Evolutionary conservation across 306 rosid genomes (phyloP).

Genomic region (Corylus avellana): DNA sequence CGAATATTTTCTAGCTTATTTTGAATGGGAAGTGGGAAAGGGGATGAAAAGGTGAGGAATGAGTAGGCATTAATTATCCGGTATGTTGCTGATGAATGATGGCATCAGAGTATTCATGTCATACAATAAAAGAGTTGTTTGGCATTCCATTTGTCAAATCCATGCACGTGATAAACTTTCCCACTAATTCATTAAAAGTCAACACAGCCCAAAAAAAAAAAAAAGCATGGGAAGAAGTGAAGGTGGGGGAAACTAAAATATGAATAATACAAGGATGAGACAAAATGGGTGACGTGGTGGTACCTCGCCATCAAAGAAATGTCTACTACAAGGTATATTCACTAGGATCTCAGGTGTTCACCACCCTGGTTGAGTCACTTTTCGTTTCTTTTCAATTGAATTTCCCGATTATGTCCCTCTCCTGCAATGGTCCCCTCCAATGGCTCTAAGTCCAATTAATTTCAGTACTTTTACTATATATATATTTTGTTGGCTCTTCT

Average conservation of each 20-base stretch:
- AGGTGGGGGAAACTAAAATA: conserved; percentile 11
- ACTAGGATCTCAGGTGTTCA: neutral
- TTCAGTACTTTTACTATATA: too few species aligned
- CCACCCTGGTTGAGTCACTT: neutral
- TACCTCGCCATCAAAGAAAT: neutral
- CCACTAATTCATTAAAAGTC: conserved; percentile 36
- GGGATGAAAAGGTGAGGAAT: neutral
- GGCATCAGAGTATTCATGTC: conserved; percentile 53
- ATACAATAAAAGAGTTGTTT: conserved; percentile 33
- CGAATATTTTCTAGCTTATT: too few species aligned
- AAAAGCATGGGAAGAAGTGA: neutral
- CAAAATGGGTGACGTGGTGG: conserved; percentile 13
- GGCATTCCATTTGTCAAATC: conserved; percentile 49
- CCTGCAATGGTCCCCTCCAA: too few species aligned
- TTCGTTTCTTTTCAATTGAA: neutral
- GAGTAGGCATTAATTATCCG: neutral
- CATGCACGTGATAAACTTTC: conserved; percentile 65
- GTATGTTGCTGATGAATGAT: neutral
- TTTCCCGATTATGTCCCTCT: too few species aligned
- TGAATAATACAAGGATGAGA: neutral
- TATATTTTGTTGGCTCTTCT: too few species aligned
- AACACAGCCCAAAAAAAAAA: conserved; percentile 20
- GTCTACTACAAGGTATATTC: too few species aligned
- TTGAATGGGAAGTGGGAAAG: neutral
- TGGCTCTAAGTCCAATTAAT: too few species aligned